Evolutionary conservation across 345 rosid genomes (phyloP).

Genomic region (Pseudoturritis turrita): DNA sequence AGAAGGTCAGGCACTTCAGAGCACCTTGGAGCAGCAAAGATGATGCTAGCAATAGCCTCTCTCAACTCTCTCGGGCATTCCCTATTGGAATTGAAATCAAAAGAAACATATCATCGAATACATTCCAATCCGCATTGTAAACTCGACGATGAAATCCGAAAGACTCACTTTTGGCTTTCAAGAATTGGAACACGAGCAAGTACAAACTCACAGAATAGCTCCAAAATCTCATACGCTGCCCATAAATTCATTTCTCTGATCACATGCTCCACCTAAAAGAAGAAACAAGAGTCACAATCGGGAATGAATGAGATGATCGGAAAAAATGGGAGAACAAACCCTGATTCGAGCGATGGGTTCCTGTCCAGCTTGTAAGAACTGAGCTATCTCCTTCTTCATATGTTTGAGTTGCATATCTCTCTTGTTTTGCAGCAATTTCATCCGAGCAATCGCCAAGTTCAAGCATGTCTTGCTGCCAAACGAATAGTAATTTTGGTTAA

Average conservation of each 20-base stretch:
- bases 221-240: constrained; percentile 85
- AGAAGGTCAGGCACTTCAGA: constrained; percentile 89
- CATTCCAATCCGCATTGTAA: background rate
- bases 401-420: constrained; percentile 85
- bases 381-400: constrained; percentile 94
- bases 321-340: constrained; percentile 28
- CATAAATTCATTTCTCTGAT: constrained; percentile 76
- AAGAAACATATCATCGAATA: background rate
- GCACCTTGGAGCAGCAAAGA: constrained; percentile 95
- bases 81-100: constrained; percentile 36
- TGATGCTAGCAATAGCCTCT: constrained; percentile 88
- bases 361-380: constrained; percentile 88
- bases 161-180: constrained; percentile 71
- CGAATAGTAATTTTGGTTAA: background rate
- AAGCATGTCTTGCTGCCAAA: constrained; percentile 73
- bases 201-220: constrained; percentile 85
- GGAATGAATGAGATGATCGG: constrained; percentile 9
- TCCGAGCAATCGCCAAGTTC: constrained; percentile 71
- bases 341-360: constrained; percentile 94
- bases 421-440: constrained; percentile 85
- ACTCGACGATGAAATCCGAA: background rate
- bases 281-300: background rate
- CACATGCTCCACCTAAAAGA: constrained; percentile 85
- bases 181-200: constrained; percentile 85
- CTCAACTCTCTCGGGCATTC: constrained; percentile 85